Evolutionary conservation across 768 basidiomycete species (phyloP).

Genomic region (Lactarius akahatsu): DNA sequence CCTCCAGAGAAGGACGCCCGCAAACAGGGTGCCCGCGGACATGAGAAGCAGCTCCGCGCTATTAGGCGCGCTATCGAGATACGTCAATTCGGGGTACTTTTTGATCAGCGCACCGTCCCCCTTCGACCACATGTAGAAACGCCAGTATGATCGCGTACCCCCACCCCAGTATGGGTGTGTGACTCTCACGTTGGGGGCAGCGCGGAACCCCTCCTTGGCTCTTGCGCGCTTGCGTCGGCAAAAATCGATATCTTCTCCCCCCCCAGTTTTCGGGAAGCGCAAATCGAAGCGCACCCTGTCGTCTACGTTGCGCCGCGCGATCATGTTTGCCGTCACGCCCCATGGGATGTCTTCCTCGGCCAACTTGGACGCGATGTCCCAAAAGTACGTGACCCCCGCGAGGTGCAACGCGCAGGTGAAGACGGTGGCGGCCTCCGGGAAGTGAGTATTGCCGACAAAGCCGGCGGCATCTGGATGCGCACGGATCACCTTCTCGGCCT

Average conservation of each 20-base stretch:
- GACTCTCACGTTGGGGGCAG: slow-evolving; percentile 50
- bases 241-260: slow-evolving; percentile 64
- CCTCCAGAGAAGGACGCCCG: slow-evolving; percentile 29
- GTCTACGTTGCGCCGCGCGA: slow-evolving; percentile 45
- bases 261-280: slow-evolving; percentile 59
- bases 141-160: slow-evolving; percentile 47
- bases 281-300: slow-evolving; percentile 49
- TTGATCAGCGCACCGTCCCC: slow-evolving; percentile 54
- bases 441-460: slow-evolving; percentile 52
- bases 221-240: slow-evolving; percentile 47
- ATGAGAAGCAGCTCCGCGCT: slow-evolving; percentile 47
- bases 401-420: slow-evolving; percentile 57
- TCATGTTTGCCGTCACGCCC: slow-evolving; percentile 63
- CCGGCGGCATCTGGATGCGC: slow-evolving; percentile 48
- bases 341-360: slow-evolving; percentile 48
- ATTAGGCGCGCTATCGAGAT: slow-evolving; percentile 48
- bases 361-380: slow-evolving; percentile 57
- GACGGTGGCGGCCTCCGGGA: slow-evolving; percentile 48
- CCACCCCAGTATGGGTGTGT: slow-evolving; percentile 59
- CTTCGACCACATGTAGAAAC: slow-evolving; percentile 59
- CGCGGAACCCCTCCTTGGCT: slow-evolving; percentile 44
- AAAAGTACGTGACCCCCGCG: slow-evolving; percentile 58
- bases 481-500: slow-evolving; percentile 50
- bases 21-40: slow-evolving; percentile 25
- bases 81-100: slow-evolving; percentile 48